Evolutionary conservation across 441 rosid species (phyloP), one percentile per base, ranked within the genome.

Genomic region (Croton laevigatus): DNA sequence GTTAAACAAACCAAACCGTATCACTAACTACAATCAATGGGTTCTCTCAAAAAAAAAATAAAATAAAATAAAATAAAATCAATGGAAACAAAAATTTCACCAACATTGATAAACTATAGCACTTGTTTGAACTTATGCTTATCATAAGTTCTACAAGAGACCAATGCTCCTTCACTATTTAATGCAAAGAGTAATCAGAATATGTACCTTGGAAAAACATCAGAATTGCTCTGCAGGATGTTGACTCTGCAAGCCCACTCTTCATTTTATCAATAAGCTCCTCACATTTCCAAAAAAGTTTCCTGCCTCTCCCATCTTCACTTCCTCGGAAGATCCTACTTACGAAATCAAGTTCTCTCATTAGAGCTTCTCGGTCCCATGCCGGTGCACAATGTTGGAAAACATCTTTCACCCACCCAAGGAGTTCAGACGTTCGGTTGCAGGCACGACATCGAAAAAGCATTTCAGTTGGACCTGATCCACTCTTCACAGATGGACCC

Each of bases 401-500:
- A 70, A 93, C 98, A 78, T 95, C 97, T 81, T 91, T 95, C 34
- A 88, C 99, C 99, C 96, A 95, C 12, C 99, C 98, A 42, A 95
- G 81, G 60, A 93, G 85, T 83, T 93, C 99, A 51, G 97, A 95
- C 34, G 98, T 91, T 57, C 89, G 82, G 80, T 91, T 91, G 81
- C 98, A 93, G 12, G 97, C 97, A 80, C 89, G 80, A 72, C 98
- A 95, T 71, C 80, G 76, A 78, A 95, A 93, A 79, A 91, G 84
- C 98, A 95, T 95, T 72, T 95, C 99, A 60, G 86, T 79, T 34
- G 82, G 89, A 58, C 89, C 90, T 0, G 83, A 81, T 66, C 85
- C 89, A 70, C 78, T 89, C 85, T 91, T 91, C 22, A 82, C 81
- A 71, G 97, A 86, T 42, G 88, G 78, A 51, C 95, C 98, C 89